Base-by-base conservation (phyloP, 1,284 basidiomycete genomes). In the Coriolopsis trogii region DNA sequence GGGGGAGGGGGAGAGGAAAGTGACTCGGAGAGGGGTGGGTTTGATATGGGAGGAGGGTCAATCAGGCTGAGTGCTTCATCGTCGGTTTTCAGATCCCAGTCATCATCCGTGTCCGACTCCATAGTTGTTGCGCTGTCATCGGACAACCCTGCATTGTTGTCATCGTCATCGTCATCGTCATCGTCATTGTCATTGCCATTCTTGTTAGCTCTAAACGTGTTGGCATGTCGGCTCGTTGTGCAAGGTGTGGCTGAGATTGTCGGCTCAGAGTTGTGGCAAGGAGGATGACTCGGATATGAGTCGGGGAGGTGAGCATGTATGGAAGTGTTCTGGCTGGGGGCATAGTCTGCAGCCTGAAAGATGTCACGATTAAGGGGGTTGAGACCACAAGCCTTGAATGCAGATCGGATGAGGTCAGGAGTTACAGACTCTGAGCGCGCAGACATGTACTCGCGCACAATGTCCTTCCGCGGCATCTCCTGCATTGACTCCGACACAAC, bases 381-480 rank as follows among this genome's bases (percentile, higher is more conserved):
- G 6, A 34, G 31, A 34, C 33, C n/a, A 13, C 33, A 16, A 3
- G 33, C 33, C 8, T 21, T n/a, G 31, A 44, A 34, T 20, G 29
- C 47, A 13, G 39, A 36, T 26, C 28, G 40, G 4, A 50, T 37
- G 8, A 43, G 21, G 3, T 34, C 7, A 9, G 26, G 29, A 3
- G 29, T 50, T 18, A 50, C 23, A n/a, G 33, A 28, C 7, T 1
- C 20, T 3, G 33, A 8, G 18, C 37, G 43, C 3, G 46, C 30
- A 23, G 12, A 10, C 25, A 46, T 34, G 25, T 51, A 51, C 37
- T 51, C 49, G 3, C 18, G 20, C 2, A 51, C 33, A 7, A 51
- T 16, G 6, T 46, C 31, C 20, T n/a, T 26, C 12, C 15, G 3
- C 0, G 3, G 16, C 26, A 51, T 40, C 21, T 46, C 44, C 2